Conservation (phyloP, 2,329 filamentous ascomycete species). For the Verticillium klebahnii region DNA sequence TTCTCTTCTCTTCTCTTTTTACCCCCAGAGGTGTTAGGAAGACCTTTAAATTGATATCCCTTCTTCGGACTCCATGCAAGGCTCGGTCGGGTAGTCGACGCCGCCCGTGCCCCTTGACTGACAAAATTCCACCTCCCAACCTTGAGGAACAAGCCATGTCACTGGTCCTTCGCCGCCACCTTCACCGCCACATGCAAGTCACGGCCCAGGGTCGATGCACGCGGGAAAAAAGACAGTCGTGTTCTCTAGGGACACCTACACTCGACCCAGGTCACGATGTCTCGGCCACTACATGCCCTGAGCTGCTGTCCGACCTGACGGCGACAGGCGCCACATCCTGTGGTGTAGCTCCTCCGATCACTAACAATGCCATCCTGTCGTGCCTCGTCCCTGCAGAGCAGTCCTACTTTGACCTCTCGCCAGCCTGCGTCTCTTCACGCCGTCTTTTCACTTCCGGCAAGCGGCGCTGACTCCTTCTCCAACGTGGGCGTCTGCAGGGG, state of each 20-base stretch:
- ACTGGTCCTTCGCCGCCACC: not conserved
- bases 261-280: not conserved
- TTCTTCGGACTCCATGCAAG: not conserved
- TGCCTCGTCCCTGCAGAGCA: not conserved
- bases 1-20: not conserved
- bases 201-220: not conserved
- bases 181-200: not conserved
- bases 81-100: too few species aligned
- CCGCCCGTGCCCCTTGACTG: too few species aligned
- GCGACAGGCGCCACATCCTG: not conserved
- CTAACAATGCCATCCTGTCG: not conserved
- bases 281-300: not conserved
- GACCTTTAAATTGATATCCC: not conserved
- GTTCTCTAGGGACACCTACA: not conserved
- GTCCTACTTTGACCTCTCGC: not conserved
- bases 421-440: not conserved
- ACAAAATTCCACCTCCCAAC: too few species aligned
- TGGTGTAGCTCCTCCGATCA: not conserved
- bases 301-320: not conserved
- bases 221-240: not conserved
- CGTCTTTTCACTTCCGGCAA: not conserved
- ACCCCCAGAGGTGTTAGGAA: not conserved
- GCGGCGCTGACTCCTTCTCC: not conserved
- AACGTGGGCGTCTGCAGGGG: not conserved
- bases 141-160: not conserved